These are phyloP conservation scores for Geoglossum cookeanum DNA, from an alignment of 2,329 filamentous ascomycete species.

Conservation along the genomic window DNA sequence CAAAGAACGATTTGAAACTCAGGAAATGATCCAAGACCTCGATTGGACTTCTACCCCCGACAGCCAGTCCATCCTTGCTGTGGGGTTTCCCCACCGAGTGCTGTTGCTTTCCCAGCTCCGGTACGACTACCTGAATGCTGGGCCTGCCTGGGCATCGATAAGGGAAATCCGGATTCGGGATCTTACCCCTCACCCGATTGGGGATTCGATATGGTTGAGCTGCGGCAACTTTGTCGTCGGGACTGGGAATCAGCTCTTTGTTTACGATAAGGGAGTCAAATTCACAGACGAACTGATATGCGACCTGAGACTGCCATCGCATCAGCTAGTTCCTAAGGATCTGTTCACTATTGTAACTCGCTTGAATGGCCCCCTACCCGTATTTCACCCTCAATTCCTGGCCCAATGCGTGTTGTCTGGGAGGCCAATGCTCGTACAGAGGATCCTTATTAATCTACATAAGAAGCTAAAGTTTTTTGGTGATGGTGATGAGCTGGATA, in stretches of 20 bases:
- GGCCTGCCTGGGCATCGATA: slow-evolving; percentile 76
- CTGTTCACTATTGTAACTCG: slow-evolving; percentile 67
- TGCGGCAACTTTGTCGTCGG: slow-evolving; percentile 75
- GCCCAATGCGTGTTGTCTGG: slow-evolving; percentile 72
- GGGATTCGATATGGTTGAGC: slow-evolving; percentile 79
- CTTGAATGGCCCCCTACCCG: slow-evolving; percentile 69
- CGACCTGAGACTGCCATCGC: slow-evolving; percentile 30
- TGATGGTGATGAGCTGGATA: slow-evolving; percentile 62
- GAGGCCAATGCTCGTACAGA: slow-evolving; percentile 51
- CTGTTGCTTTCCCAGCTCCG: slow-evolving; percentile 70
- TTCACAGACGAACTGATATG: slow-evolving; percentile 40
- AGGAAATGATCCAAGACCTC: slow-evolving; percentile 64
- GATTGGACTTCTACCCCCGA: slow-evolving; percentile 91
- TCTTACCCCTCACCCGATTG: slow-evolving; percentile 74
- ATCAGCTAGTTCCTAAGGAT: slow-evolving; percentile 35
- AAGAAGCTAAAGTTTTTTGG: slow-evolving; percentile 65
- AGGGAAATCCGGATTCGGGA: slow-evolving; percentile 65
- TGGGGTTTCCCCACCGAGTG: slow-evolving; percentile 80
- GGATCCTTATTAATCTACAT: slow-evolving; percentile 52
- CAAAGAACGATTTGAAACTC: slow-evolving; percentile 50
- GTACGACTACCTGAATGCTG: slow-evolving; percentile 77
- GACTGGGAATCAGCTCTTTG: slow-evolving; percentile 76
- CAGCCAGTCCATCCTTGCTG: slow-evolving; percentile 69
- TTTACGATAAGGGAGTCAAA: slow-evolving; percentile 60
- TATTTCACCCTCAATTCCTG: slow-evolving; percentile 84